A percentile compares a stretch with the other conserved stretches of the same genome.
phyloP scores from a whole-genome alignment of 305 asterid genomes.

The Fraxinus sp. region DNA sequence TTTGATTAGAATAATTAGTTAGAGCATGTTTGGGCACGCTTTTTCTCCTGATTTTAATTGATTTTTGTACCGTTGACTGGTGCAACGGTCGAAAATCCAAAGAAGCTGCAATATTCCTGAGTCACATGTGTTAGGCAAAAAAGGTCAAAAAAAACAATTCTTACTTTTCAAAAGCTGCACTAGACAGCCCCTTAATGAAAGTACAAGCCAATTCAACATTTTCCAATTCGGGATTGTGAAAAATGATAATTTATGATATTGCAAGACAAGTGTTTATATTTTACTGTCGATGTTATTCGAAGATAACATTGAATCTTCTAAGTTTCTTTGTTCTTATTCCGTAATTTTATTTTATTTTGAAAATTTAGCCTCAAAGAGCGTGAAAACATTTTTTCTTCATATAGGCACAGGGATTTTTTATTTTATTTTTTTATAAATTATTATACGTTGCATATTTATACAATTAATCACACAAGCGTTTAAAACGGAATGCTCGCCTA shows the following conservation, averaged over 20 bases:
- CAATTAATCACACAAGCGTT: neutral
- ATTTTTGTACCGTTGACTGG: too few relatives aligned
- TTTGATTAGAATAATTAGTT: neutral
- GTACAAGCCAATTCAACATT: neutral
- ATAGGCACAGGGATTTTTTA: too few relatives aligned
- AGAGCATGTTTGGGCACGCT: too few relatives aligned
- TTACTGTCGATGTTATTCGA: neutral
- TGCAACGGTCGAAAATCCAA: too few relatives aligned
- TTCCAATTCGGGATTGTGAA: neutral
- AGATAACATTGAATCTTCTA: neutral
- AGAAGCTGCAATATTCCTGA: too few relatives aligned
- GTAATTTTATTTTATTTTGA: neutral
- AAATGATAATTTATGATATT: neutral
- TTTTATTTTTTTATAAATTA: too few relatives aligned
- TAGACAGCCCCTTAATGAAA: neutral
- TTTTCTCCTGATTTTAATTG: too few relatives aligned
- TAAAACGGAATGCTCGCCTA: neutral
- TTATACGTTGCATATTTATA: too few relatives aligned
- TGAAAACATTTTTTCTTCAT: neutral
- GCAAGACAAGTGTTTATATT: neutral
- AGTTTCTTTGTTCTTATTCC: neutral
- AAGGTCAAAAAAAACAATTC: too few relatives aligned
- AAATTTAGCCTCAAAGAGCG: neutral
- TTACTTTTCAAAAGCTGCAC: too few relatives aligned
- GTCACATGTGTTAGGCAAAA: too few relatives aligned